Percentiles rank a stretch among this genome's conserved stretches.
Conservation (phyloP, 2,329 filamentous ascomycete species). For the Sclerotiophoma versabilis region DNA sequence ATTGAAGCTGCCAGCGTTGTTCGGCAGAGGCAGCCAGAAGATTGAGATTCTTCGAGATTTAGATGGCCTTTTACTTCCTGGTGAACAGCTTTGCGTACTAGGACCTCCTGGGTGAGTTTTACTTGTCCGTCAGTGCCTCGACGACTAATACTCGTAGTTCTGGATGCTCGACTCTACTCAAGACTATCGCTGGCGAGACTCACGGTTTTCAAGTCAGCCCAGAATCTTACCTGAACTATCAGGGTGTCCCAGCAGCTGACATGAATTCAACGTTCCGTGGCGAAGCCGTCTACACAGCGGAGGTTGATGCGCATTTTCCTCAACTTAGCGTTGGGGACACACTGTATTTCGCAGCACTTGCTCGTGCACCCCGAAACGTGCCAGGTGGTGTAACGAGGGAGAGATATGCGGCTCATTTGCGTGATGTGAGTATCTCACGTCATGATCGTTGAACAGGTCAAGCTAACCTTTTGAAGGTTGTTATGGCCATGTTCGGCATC, state of each 20-base stretch:
- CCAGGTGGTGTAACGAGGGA: conserved; percentile 63
- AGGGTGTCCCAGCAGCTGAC: conserved; percentile 72
- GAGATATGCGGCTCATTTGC: conserved; percentile 65
- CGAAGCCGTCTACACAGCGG: conserved; percentile 84
- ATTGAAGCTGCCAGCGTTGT: conserved; percentile 64
- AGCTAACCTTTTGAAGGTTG: conserved; percentile 52
- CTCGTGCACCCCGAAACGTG: conserved; percentile 64
- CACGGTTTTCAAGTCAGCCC: conserved; percentile 77
- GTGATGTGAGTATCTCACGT: conserved; percentile 53
- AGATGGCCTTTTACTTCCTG: conserved; percentile 70
- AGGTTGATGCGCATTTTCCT: conserved; percentile 81
- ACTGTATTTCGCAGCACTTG: conserved; percentile 72
- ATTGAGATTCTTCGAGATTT: conserved; percentile 72
- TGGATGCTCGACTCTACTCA: conserved; percentile 82
- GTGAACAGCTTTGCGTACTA: conserved; percentile 76
- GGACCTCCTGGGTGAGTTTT: conserved; percentile 63
- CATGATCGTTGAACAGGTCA: background rate
- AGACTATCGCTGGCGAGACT: conserved; percentile 81
- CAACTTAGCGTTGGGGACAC: conserved; percentile 78
- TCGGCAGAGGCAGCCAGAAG: conserved; percentile 57
- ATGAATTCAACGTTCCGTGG: conserved; percentile 80
- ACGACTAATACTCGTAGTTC: conserved; percentile 36
- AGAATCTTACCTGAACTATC: conserved; percentile 78
- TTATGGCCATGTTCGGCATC: conserved; percentile 78
- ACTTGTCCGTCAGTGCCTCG: background rate